Percentiles rank a stretch among this genome's conserved stretches.
Evolutionary conservation across 208 protist genomes (phyloP).

Genomic region (Herpetomonas samuelpessoai): DNA sequence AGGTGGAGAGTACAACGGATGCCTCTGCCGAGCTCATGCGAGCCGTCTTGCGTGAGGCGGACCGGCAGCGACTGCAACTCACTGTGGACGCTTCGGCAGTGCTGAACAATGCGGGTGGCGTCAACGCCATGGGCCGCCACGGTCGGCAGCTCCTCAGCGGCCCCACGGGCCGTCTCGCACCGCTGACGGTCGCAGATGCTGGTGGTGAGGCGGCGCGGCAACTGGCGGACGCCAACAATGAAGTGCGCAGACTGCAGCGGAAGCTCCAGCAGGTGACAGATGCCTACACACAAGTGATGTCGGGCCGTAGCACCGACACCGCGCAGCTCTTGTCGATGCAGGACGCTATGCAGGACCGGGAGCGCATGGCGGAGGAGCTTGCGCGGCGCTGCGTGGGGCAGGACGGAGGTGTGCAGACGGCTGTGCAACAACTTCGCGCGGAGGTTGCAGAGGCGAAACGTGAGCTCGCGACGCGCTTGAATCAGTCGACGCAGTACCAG

Average conservation of each 20-base stretch:
- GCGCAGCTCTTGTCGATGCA: slow-evolving; percentile 48
- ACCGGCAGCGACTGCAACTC: slow-evolving; percentile 54
- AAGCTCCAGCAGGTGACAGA: slow-evolving; percentile 68
- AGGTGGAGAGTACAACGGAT: slow-evolving; percentile 43
- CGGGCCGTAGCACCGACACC: slow-evolving; percentile 34
- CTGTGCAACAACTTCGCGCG: slow-evolving; percentile 37
- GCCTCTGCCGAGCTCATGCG: slow-evolving; percentile 57
- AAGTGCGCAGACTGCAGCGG: slow-evolving; percentile 53
- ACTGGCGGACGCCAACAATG: slow-evolving; percentile 65
- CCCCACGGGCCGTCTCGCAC: slow-evolving; percentile 50
- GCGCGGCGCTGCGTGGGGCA: slow-evolving; percentile 31
- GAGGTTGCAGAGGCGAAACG: slow-evolving; percentile 58
- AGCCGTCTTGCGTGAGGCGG: slow-evolving; percentile 62
- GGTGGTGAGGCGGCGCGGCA: slow-evolving; percentile 51
- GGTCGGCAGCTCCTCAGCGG: slow-evolving; percentile 53
- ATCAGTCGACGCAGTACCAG: slow-evolving; percentile 78
- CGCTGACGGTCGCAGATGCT: slow-evolving; percentile 54
- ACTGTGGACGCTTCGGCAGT: slow-evolving; percentile 44
- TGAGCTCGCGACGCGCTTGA: slow-evolving; percentile 58
- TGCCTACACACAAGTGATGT: slow-evolving; percentile 58
- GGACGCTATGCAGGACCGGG: slow-evolving; percentile 43
- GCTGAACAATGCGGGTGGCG: slow-evolving; percentile 48
- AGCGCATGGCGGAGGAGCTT: slow-evolving; percentile 35
- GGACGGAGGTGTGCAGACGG: slow-evolving; percentile 30
- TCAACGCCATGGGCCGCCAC: slow-evolving; percentile 47